phyloP scores from a whole-genome alignment of 495 filamentous ascomycete species.

The Sporormia fimetaria region DNA sequence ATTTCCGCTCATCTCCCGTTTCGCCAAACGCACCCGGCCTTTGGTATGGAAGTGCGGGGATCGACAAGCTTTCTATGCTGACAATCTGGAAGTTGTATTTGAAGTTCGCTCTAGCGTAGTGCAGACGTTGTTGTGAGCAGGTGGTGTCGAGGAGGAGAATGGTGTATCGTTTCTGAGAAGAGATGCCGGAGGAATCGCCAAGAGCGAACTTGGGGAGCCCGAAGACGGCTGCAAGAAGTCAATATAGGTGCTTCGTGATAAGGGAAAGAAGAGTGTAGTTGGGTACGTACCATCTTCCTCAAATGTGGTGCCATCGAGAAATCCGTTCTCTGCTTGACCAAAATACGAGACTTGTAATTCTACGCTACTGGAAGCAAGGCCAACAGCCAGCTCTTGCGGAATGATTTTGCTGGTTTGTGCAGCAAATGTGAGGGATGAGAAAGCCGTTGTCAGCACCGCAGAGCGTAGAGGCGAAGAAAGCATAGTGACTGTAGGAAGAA shows the following conservation, averaged over 20 bases:
- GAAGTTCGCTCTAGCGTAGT: slow-evolving; percentile 19
- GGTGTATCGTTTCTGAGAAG: slow-evolving; percentile 3
- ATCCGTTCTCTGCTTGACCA: slow-evolving; percentile 4
- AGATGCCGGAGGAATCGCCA: slow-evolving; percentile 21
- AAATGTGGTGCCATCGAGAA: slow-evolving; percentile 16
- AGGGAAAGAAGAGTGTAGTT: too few relatives aligned
- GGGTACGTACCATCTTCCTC: slow-evolving; percentile 6
- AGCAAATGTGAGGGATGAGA: not conserved
- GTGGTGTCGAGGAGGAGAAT: slow-evolving; percentile 24
- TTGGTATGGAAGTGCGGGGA: slow-evolving; percentile 11
- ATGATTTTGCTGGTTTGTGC: not conserved
- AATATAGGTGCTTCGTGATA: not conserved
- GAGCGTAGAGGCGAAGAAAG: too few relatives aligned
- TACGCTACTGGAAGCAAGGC: slow-evolving; percentile 2
- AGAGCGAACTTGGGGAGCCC: slow-evolving; percentile 15
- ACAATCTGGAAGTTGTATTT: slow-evolving; percentile 4
- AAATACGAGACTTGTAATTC: slow-evolving; percentile 16
- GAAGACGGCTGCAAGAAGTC: slow-evolving; percentile 10
- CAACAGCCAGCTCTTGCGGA: slow-evolving; percentile 6
- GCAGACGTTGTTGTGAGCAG: slow-evolving; percentile 11
- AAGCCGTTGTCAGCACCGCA: not conserved
- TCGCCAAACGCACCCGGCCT: slow-evolving; percentile 22
- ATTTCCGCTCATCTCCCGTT: slow-evolving; percentile 22
- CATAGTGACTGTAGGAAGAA: too few relatives aligned
- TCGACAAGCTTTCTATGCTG: slow-evolving; percentile 5